Conservation (phyloP, 768 basidiomycete genomes). For the Leccinum uliginosum region DNA sequence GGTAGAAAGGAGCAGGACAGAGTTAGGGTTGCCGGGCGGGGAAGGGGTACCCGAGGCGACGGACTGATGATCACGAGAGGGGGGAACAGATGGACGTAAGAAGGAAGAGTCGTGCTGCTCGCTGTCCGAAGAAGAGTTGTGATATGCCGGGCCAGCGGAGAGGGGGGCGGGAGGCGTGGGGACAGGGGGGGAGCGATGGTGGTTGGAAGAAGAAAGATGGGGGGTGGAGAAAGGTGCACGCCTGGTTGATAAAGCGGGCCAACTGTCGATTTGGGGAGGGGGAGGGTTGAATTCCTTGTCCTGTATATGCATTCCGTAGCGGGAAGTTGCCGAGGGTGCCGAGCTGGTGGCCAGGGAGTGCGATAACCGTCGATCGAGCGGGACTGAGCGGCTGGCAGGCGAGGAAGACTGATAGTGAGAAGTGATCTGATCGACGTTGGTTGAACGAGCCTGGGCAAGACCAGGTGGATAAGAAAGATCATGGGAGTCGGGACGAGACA, state of each 20-base stretch:
- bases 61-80: constrained; percentile 17
- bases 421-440: constrained; percentile 27
- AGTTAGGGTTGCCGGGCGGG: constrained; percentile 26
- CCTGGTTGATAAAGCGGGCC: constrained; percentile 34
- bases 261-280: constrained; percentile 25
- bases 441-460: constrained; percentile 23
- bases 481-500: constrained; percentile 43
- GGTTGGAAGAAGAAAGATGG: constrained; percentile 40
- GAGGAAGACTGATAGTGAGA: constrained; percentile 12
- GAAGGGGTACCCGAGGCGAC: constrained; percentile 13
- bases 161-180: constrained; percentile 21
- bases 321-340: constrained; percentile 29
- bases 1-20: constrained; percentile 47
- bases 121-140: constrained; percentile 15
- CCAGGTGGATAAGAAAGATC: constrained; percentile 38
- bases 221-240: constrained; percentile 24
- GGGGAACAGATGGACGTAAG: constrained; percentile 15
- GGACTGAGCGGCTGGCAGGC: constrained; percentile 4
- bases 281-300: constrained; percentile 35
- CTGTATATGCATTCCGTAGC: constrained; percentile 33
- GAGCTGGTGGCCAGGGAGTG: constrained; percentile 14
- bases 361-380: constrained; percentile 23
- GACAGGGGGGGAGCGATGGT: constrained; percentile 39
- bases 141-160: constrained; percentile 16
- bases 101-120: constrained; percentile 18